Evolutionary conservation across 2,329 filamentous ascomycete genomes (phyloP).

Genomic region (Fusarium succisae): DNA sequence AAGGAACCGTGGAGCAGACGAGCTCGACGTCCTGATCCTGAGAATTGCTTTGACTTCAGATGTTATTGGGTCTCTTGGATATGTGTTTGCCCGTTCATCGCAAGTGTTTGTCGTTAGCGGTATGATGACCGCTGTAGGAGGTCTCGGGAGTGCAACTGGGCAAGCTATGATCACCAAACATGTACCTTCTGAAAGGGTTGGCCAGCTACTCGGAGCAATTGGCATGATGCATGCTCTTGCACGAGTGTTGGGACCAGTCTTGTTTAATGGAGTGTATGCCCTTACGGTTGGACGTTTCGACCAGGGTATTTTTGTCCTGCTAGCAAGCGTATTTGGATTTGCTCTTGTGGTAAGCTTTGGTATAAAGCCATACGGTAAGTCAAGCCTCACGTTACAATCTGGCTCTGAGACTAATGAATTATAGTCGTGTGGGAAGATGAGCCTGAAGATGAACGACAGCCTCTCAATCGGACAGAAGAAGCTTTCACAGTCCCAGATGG

Average conservation of each 20-base stretch:
- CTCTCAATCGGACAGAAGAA: constrained; percentile 24
- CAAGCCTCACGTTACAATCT: background rate
- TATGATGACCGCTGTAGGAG: constrained; percentile 78
- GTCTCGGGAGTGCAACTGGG: constrained; percentile 84
- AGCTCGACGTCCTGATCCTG: constrained; percentile 80
- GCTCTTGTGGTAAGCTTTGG: constrained; percentile 75
- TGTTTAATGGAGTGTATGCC: constrained; percentile 89
- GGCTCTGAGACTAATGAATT: constrained; percentile 20
- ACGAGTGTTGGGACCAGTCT: constrained; percentile 78
- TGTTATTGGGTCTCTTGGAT: constrained; percentile 78
- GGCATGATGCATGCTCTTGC: constrained; percentile 86
- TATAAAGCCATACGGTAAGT: constrained; percentile 78
- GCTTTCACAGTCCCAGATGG: constrained; percentile 13
- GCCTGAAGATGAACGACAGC: constrained; percentile 38
- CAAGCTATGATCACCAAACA: constrained; percentile 91
- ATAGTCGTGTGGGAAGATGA: constrained; percentile 49
- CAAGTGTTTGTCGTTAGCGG: constrained; percentile 76
- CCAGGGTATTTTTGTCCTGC: constrained; percentile 83
- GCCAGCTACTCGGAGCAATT: constrained; percentile 87
- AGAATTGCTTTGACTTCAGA: constrained; percentile 81
- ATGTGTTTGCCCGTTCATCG: constrained; percentile 70
- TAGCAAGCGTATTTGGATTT: constrained; percentile 72
- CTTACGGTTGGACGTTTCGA: constrained; percentile 80
- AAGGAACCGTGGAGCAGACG: constrained; percentile 75
- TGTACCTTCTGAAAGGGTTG: constrained; percentile 81